Conservation (phyloP, 768 basidiomycete genomes). For the Pseudohyphozyma bogoriensis region DNA sequence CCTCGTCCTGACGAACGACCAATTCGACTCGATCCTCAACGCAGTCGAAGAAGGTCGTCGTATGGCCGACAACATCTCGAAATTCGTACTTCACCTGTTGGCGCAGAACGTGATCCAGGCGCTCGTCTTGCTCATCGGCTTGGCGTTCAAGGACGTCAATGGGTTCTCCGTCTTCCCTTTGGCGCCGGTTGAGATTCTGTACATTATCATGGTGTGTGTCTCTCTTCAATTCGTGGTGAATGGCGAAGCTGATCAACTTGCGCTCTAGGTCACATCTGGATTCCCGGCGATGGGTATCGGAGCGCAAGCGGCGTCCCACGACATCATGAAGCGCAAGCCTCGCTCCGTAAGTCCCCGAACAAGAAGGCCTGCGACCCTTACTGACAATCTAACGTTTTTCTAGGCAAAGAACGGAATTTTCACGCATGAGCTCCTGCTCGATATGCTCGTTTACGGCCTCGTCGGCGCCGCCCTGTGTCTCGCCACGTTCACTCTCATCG, state of each 20-base stretch:
- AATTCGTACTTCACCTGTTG: conserved; percentile 50
- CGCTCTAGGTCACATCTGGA: conserved; percentile 42
- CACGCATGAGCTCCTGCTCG: conserved; percentile 37
- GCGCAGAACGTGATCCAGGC: conserved; percentile 51
- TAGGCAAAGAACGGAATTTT: conserved; percentile 39
- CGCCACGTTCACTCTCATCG: conserved; percentile 36
- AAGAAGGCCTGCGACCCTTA: no score
- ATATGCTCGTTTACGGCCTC: conserved; percentile 40
- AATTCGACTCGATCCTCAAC: conserved; percentile 52
- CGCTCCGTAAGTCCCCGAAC: conserved; percentile 8
- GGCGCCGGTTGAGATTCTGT: conserved; percentile 38
- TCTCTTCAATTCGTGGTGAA: no score
- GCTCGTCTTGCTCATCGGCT: conserved; percentile 48
- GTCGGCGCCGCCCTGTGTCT: conserved; percentile 38
- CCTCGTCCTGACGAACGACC: conserved; percentile 55
- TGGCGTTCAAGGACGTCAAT: conserved; percentile 49
- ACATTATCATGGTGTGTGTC: conserved; percentile 46
- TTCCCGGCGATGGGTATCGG: conserved; percentile 53
- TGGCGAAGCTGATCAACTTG: no score
- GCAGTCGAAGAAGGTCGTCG: conserved; percentile 59
- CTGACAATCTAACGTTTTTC: not conserved
- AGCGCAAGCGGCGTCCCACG: conserved; percentile 45
- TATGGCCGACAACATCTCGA: conserved; percentile 48
- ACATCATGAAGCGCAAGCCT: conserved; percentile 43
- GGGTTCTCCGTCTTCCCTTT: conserved; percentile 50